phyloP scores from a whole-genome alignment of 2,329 filamentous ascomycete species.

The Sphaerulina vaccinii region DNA sequence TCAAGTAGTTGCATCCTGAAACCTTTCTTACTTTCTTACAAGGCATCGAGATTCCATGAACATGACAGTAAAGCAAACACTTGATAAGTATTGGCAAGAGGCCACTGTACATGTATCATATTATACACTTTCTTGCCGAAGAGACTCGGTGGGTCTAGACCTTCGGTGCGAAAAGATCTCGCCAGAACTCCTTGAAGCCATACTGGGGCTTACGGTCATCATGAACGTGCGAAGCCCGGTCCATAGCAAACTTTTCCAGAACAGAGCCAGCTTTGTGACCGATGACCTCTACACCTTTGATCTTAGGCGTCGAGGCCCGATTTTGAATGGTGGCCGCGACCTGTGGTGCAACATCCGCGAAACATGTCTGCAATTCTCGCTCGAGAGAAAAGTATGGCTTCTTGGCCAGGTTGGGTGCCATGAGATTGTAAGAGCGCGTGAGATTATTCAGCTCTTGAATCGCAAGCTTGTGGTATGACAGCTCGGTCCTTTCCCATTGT shows the following conservation, averaged over 20 bases:
- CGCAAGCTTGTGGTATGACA: conserved; percentile 71
- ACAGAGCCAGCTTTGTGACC: conserved; percentile 53
- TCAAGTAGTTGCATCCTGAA: not conserved
- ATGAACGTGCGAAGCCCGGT: conserved; percentile 60
- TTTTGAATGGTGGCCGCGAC: conserved; percentile 71
- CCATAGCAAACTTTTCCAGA: conserved; percentile 60
- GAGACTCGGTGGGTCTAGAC: not conserved
- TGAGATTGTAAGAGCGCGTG: conserved; percentile 87
- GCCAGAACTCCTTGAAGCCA: conserved; percentile 86
- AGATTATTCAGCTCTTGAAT: conserved; percentile 76
- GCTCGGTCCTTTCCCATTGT: conserved; percentile 70
- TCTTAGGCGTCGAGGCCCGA: conserved; percentile 55
- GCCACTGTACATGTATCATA: not conserved
- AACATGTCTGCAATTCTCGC: conserved; percentile 78
- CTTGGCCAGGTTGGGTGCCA: conserved; percentile 87
- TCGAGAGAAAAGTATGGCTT: conserved; percentile 87
- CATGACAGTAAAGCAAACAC: too few relatives aligned
- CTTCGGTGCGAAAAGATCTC: conserved; percentile 63
- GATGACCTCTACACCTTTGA: conserved; percentile 42
- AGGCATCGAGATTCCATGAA: not conserved
- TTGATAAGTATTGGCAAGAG: not conserved
- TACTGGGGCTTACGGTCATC: conserved; percentile 76
- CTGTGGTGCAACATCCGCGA: conserved; percentile 77
- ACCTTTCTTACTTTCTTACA: too few relatives aligned
- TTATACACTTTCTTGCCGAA: not conserved